phyloP scores from a whole-genome alignment of 805 yeast genomes.

The Zygosaccharomyces kombuchaensis region DNA sequence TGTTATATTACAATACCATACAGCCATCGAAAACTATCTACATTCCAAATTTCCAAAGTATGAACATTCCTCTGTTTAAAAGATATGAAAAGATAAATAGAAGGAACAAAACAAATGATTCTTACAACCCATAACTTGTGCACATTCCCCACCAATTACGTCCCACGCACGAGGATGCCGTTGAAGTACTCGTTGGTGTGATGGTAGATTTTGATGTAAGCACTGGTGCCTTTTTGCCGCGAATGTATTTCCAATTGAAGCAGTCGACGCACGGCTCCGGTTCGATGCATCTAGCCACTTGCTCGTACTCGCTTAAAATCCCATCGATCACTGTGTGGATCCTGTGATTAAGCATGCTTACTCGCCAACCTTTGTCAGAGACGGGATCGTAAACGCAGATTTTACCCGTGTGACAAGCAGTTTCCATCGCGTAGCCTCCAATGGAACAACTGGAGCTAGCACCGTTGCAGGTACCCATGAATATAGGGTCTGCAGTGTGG shows the following conservation, averaged over 20 bases:
- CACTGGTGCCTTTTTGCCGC: constrained; percentile 32
- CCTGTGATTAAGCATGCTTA: constrained; percentile 80
- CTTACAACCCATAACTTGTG: constrained; percentile 25
- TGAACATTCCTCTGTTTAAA: constrained; percentile 4
- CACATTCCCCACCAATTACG: constrained; percentile 36
- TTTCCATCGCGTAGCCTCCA: constrained; percentile 96
- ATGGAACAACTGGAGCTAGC: constrained; percentile 83
- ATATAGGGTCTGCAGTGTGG: constrained; percentile 95
- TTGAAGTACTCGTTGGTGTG: constrained; percentile 21
- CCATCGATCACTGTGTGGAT: constrained; percentile 88
- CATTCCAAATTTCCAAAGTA: constrained; percentile 18
- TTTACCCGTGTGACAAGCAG: constrained; percentile 88
- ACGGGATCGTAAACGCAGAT: constrained; percentile 88
- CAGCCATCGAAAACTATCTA: constrained; percentile 20
- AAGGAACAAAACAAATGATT: neutral
- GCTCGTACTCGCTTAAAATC: constrained; percentile 65
- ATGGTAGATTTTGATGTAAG: constrained; percentile 15
- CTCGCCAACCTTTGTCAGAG: constrained; percentile 85
- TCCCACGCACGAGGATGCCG: constrained; percentile 30
- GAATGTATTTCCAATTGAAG: constrained; percentile 77
- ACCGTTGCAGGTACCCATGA: constrained; percentile 94
- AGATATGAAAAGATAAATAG: neutral
- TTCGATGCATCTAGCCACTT: constrained; percentile 65
- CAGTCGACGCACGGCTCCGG: constrained; percentile 89
- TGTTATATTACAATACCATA: constrained; percentile 25